Evolutionary conservation across 2,329 filamentous ascomycete species (phyloP), one percentile per base, ranked within the genome.

Genomic region (Sporothrix protearum): DNA sequence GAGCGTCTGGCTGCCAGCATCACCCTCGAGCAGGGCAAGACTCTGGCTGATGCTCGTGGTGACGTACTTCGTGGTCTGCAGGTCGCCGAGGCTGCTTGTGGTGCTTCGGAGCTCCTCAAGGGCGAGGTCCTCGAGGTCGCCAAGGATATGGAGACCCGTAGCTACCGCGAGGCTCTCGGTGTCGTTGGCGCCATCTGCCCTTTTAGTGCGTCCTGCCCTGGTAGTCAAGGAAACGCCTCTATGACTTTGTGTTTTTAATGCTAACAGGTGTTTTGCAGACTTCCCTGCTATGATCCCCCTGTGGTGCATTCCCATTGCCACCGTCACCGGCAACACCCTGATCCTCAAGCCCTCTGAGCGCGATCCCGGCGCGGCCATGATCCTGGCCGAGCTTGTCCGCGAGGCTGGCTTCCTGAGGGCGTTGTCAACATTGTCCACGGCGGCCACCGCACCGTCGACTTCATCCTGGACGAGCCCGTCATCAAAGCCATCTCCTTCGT

Each of bases 201-300:
- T 1, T 96, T 96, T 79, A 96, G 90, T 93, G 80, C 80, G 89
- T 83, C 66, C 25, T 8, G 19, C 2, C 33, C 25, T 16, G 10
- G 25, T 30, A 5, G 53, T 30, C 14, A 51, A 5, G 12, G 25
- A 28, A 30, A 33, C 10, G 3, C 30, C 7, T 59, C 10, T 59
- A 8, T n/a, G 0, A 8, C 53, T 10, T 8, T 68, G 47, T 76
- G 71, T 77, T 63, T 22, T 22, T 47, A 68, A 4, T 33, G 12
- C 66, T 28, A 47, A 53, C n/a, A 61, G 9, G 9, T 14, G 30
- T 16, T 12, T 30, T 2, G 8, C 19, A 92, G 90, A 96, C 85
- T 96, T 96, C 83, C 92, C 92, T 57, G 92, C 92, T 76, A 96
- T 96, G 92, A 96, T 96, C 80, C 93, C 92, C 3, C 86, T 96